These are phyloP conservation scores for Suhomyces choctaworum DNA, from an alignment of 1,139 yeast species.

Conservation along the genomic window DNA sequence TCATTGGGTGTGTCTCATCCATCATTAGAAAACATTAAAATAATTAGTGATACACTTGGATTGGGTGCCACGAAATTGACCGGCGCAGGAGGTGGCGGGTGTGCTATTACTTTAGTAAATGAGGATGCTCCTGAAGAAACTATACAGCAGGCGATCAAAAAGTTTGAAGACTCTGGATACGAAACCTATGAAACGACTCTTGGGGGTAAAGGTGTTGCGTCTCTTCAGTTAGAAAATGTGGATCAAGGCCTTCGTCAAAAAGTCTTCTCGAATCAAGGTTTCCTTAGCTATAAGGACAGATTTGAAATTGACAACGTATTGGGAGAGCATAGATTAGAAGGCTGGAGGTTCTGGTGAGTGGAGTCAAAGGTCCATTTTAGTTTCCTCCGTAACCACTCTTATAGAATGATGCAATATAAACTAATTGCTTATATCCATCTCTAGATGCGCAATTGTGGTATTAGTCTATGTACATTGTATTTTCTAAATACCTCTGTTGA, in stretches of 20 bases:
- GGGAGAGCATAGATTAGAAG: conserved; percentile 40
- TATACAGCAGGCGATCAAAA: conserved; percentile 35
- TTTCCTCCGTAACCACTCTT: too few relatives aligned
- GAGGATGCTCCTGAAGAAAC: conserved; percentile 40
- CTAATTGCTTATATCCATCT: too few relatives aligned
- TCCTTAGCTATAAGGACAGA: conserved; percentile 39
- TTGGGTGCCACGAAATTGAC: conserved; percentile 92
- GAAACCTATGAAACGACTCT: conserved; percentile 79
- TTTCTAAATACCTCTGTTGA: conserved; percentile 83
- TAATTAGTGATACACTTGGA: conserved; percentile 56
- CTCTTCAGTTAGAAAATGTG: conserved; percentile 30
- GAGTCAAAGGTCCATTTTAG: too few relatives aligned
- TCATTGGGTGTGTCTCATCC: conserved; percentile 94
- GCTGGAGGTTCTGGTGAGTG: conserved; percentile 63
- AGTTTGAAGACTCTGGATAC: conserved; percentile 53
- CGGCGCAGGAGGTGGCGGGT: conserved; percentile 99
- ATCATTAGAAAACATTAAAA: conserved; percentile 68
- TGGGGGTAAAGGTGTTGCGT: conserved; percentile 89
- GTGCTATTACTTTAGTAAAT: conserved; percentile 83
- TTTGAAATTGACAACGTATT: conserved; percentile 49
- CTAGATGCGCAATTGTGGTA: too few relatives aligned
- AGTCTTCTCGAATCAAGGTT: conserved; percentile 35
- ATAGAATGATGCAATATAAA: too few relatives aligned
- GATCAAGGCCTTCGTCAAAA: conserved; percentile 14
- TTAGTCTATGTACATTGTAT: conserved; percentile 1